Evolutionary conservation across 1,284 basidiomycete species (phyloP).

Genomic region (Melampsora larici-populina): DNA sequence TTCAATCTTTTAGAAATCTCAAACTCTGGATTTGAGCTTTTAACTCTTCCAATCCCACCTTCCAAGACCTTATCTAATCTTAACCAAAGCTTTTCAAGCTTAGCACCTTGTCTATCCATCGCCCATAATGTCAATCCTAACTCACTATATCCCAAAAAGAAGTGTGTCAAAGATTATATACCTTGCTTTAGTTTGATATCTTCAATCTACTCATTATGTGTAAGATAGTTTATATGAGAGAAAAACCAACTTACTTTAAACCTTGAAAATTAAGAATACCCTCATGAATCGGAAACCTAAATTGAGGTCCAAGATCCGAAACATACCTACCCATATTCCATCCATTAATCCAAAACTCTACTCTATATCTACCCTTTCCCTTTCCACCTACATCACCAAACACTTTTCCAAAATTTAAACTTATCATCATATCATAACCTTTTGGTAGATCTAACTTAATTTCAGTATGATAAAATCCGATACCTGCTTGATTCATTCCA

Average conservation of each 20-base stretch:
- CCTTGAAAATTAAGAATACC: conserved; percentile 70
- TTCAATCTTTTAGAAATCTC: no score
- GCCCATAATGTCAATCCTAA: conserved; percentile 34
- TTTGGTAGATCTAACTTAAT: conserved; percentile 7
- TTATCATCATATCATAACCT: conserved; percentile 39
- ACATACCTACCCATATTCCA: conserved; percentile 78
- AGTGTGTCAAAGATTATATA: not conserved
- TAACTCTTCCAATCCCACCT: conserved; percentile 7
- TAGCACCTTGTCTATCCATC: conserved; percentile 21
- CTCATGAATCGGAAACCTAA: conserved; percentile 71
- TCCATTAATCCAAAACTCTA: conserved; percentile 72
- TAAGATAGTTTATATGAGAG: not conserved
- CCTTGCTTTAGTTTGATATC: not conserved
- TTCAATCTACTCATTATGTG: not conserved
- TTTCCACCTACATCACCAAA: not conserved
- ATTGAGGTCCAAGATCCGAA: conserved; percentile 69
- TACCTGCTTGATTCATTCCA: conserved; percentile 19
- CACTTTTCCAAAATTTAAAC: conserved; percentile 18
- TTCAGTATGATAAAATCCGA: conserved; percentile 35
- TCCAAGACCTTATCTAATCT: conserved; percentile 17
- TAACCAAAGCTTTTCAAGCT: conserved; percentile 14
- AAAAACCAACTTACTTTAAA: conserved; percentile 59
- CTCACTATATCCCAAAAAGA: not conserved
- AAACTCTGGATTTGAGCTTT: no score
- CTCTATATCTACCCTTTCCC: conserved; percentile 60